Evolutionary conservation across 495 filamentous ascomycete genomes (phyloP).

Genomic region (Polyplosphaeria fusca): DNA sequence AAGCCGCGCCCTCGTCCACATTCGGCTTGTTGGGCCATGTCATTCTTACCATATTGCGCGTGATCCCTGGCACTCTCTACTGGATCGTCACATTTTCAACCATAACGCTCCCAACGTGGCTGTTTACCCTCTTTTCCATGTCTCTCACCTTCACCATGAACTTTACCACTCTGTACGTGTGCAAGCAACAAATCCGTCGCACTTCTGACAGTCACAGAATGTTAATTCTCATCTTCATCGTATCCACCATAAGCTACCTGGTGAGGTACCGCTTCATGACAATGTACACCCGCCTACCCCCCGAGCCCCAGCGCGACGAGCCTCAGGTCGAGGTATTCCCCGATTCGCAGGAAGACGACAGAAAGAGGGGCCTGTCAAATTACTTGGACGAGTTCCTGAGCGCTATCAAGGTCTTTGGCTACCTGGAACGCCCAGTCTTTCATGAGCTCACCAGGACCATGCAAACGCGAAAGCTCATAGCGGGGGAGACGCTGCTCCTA

Average conservation of each 20-base stretch:
- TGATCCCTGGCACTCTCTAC: conserved; percentile 74
- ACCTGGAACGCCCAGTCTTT: conserved; percentile 92
- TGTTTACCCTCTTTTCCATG: conserved; percentile 93
- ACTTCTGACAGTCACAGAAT: conserved; percentile 20
- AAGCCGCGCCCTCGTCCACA: conserved; percentile 23
- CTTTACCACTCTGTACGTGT: conserved; percentile 79
- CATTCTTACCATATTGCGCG: conserved; percentile 52
- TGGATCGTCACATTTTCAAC: conserved; percentile 81
- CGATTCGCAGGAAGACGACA: conserved; percentile 82
- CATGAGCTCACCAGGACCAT: conserved; percentile 96
- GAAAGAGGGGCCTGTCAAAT: conserved; percentile 85
- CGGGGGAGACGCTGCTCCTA: conserved; percentile 88
- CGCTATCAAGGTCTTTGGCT: conserved; percentile 99
- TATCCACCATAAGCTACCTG: conserved; percentile 83
- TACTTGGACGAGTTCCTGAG: conserved; percentile 97
- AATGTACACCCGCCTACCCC: conserved; percentile 89
- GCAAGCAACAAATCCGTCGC: background rate
- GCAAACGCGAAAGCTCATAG: conserved; percentile 94
- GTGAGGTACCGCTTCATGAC: conserved; percentile 91
- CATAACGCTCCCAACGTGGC: conserved; percentile 81
- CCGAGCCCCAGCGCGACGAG: conserved; percentile 93
- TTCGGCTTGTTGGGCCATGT: conserved; percentile 40
- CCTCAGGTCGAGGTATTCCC: conserved; percentile 93
- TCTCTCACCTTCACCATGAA: conserved; percentile 97
- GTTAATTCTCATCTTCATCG: conserved; percentile 62